A percentile compares a stretch with the other conserved stretches of the same genome.
Evolutionary conservation across 768 basidiomycete species (phyloP).

Genomic region (Rossbeevera mucosa): DNA sequence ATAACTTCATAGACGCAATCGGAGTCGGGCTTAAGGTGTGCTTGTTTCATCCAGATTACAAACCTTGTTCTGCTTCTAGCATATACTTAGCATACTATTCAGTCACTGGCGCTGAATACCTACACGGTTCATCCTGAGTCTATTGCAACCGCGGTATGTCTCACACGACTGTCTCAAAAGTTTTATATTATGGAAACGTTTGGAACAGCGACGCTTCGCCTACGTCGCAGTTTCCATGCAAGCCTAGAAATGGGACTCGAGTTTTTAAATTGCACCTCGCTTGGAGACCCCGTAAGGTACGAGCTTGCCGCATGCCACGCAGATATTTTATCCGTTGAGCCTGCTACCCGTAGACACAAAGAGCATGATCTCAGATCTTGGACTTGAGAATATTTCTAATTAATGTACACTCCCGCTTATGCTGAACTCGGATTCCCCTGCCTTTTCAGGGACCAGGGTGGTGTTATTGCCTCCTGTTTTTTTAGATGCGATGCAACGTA

Average conservation of each 20-base stretch:
- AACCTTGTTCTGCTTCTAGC: conserved; percentile 21
- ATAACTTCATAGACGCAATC: conserved; percentile 5
- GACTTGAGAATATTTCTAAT: background rate
- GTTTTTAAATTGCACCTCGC: background rate
- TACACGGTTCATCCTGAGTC: background rate
- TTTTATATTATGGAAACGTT: conserved; percentile 1
- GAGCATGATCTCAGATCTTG: background rate
- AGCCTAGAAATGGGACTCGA: conserved; percentile 8
- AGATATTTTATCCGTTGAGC: conserved; percentile 9
- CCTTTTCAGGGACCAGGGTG: conserved; percentile 2
- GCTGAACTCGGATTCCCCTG: background rate
- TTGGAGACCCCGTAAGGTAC: background rate
- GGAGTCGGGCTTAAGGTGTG: conserved; percentile 26
- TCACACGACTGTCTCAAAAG: conserved; percentile 3
- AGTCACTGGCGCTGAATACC: conserved; percentile 1
- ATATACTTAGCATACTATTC: background rate
- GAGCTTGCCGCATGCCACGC: background rate
- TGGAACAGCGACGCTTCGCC: conserved; percentile 1
- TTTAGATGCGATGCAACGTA: background rate
- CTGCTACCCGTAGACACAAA: conserved; percentile 9
- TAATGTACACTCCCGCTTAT: too few species aligned
- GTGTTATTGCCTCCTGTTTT: background rate
- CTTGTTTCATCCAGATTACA: conserved; percentile 6
- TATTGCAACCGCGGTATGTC: conserved; percentile 10
- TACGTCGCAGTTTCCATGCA: conserved; percentile 13